Evolutionary conservation across 1,139 yeast species (phyloP).

Genomic region (Lipomyces yarrowii): DNA sequence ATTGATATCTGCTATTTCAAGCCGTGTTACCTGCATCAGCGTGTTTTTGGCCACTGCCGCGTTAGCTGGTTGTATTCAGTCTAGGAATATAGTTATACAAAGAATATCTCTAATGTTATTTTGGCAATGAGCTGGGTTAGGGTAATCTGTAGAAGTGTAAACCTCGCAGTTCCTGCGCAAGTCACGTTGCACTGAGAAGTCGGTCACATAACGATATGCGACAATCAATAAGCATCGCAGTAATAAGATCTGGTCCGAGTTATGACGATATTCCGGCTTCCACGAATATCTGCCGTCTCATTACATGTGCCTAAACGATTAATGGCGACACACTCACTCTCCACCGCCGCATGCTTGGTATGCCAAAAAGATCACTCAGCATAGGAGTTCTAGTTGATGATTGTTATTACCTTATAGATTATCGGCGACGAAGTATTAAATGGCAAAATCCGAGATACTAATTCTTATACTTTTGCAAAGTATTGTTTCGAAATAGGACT

Average conservation of each 20-base stretch:
- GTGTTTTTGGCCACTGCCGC: background rate
- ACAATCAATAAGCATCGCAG: background rate
- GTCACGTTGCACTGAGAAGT: too few species aligned
- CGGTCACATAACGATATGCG: background rate
- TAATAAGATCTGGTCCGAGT: background rate
- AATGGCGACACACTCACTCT: slow-evolving; percentile 13
- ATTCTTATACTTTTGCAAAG: slow-evolving; percentile 70
- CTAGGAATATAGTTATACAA: background rate
- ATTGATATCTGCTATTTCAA: background rate
- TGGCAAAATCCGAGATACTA: slow-evolving; percentile 83
- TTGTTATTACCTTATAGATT: slow-evolving; percentile 45
- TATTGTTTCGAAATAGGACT: slow-evolving; percentile 68
- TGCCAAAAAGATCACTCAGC: background rate
- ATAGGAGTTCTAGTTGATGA: background rate
- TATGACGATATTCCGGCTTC: background rate
- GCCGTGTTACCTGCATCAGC: background rate
- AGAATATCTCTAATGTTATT: background rate
- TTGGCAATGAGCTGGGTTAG: background rate
- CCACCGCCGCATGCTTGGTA: slow-evolving; percentile 27
- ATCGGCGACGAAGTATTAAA: slow-evolving; percentile 88
- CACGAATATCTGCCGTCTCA: background rate
- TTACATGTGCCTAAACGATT: background rate
- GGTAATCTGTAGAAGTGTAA: background rate
- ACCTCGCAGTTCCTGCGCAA: too few species aligned
- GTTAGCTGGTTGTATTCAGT: background rate